Conservation (phyloP, 1,284 basidiomycete genomes). For the Somion occarium region DNA sequence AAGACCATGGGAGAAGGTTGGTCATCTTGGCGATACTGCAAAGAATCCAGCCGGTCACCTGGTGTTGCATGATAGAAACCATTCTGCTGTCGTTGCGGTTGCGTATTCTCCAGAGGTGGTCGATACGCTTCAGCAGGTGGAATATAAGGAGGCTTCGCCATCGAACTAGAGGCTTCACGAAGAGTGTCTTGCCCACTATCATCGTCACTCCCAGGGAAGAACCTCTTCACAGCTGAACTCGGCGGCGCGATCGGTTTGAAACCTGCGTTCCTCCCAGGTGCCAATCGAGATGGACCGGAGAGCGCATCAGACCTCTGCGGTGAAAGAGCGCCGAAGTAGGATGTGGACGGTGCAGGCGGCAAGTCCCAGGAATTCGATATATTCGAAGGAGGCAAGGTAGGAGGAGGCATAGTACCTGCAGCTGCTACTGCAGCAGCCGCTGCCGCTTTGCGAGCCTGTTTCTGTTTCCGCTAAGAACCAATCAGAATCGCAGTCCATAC, state of each 20-base stretch:
- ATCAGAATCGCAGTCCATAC: background rate
- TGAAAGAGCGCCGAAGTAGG: background rate
- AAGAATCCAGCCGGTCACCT: background rate
- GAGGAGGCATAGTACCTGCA: slow-evolving; percentile 5
- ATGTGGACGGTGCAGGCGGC: background rate
- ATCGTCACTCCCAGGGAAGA: slow-evolving; percentile 74
- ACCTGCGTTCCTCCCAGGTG: slow-evolving; percentile 38
- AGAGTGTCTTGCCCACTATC: slow-evolving; percentile 21
- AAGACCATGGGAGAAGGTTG: background rate
- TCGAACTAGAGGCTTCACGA: slow-evolving; percentile 6
- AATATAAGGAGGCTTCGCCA: background rate
- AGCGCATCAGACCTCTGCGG: background rate
- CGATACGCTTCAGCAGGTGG: background rate
- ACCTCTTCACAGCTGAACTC: slow-evolving; percentile 60
- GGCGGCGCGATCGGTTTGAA: slow-evolving; percentile 60
- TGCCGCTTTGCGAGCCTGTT: background rate
- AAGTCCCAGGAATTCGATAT: background rate
- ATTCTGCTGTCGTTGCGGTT: background rate
- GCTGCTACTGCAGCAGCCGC: background rate
- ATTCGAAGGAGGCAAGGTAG: background rate
- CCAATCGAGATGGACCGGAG: background rate
- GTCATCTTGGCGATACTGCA: background rate
- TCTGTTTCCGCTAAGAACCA: slow-evolving; percentile 4
- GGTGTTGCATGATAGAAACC: background rate
- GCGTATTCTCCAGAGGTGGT: background rate